phyloP scores from a whole-genome alignment of 805 yeast genomes.

The Spencermartinsiella europaea region DNA sequence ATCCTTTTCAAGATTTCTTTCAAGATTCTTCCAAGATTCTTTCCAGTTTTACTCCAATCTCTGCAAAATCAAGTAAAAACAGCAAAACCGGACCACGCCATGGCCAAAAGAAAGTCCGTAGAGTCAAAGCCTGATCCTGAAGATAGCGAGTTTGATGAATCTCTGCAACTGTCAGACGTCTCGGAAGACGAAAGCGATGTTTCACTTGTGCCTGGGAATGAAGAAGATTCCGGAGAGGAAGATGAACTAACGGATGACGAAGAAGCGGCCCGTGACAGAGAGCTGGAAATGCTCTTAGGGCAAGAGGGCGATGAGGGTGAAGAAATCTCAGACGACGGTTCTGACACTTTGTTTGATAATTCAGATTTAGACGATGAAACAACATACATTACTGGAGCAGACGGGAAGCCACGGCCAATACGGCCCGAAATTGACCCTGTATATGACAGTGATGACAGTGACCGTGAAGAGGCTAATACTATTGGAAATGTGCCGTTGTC shows the following conservation, averaged over 20 bases:
- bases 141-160: neutral
- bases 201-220: constrained; percentile 6
- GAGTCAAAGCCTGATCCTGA: neutral
- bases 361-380: constrained; percentile 32
- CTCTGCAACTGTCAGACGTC: constrained; percentile 12
- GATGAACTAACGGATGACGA: constrained; percentile 20
- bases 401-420: constrained; percentile 73
- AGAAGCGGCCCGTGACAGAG: constrained; percentile 21
- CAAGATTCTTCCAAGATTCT: too few species aligned
- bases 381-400: constrained; percentile 40
- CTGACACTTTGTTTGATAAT: constrained; percentile 34
- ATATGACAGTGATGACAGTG: constrained; percentile 94
- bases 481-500: constrained; percentile 90
- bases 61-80: too few species aligned
- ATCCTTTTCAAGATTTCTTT: too few species aligned
- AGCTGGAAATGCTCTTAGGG: constrained; percentile 24
- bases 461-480: constrained; percentile 72
- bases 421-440: constrained; percentile 89
- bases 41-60: too few species aligned
- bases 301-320: constrained; percentile 22
- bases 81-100: too few species aligned
- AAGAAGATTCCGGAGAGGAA: constrained; percentile 21
- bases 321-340: constrained; percentile 25
- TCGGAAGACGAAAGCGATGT: constrained; percentile 21
- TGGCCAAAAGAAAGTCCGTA: constrained; percentile 21